Base-by-base conservation (phyloP, 352 stramenopile genomes). In the Peronospora tabacina region DNA sequence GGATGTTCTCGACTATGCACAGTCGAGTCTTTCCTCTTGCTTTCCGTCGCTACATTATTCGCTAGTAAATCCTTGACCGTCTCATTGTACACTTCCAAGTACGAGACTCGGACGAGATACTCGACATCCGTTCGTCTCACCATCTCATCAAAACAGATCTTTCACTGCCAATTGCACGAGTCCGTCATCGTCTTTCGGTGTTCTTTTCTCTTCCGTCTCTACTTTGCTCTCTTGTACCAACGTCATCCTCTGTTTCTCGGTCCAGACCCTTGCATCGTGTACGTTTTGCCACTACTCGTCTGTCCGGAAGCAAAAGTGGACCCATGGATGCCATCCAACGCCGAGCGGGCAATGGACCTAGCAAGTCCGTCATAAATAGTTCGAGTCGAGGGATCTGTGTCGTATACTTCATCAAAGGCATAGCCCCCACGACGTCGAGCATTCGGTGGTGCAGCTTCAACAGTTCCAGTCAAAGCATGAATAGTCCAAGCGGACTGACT, bases 21-120 rank as follows among this genome's bases (percentile, higher is more conserved):
- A 2, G 42, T 57, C 4, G 45, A 55, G 35, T 60, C 60, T 40
- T 46, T 54, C 8, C 50, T 55, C 35, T 70, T 63, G 2, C 52
- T 52, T 15, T 44, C 8, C 3, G 54, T 44, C 2, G 51, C 39
- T n/a, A n/a, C n/a, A n/a, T 22, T 11, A 22, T 13, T 45, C 36
- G 42, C 44, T 11, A 98, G 69, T 37, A 98, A 71, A 68, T 98
- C 95, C 5, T 85, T 72, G 3, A 98, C 85, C 28, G 93, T 84
- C 64, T 99, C 95, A 55, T 98, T 98, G 73, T 99, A 99, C 52
- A 99, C 97, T 63, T 98, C 94, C 38, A 98, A 75, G 65, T 98
- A 98, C n/a, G 86, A 97, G 0, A 95, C 87, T 11, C 90, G 66
- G 4, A 98, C 70, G 2, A 97, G 61, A 67, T 95, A 98, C 40